These are phyloP conservation scores for Peziza echinospora DNA, from an alignment of 495 filamentous ascomycete genomes.

Conservation along the genomic window DNA sequence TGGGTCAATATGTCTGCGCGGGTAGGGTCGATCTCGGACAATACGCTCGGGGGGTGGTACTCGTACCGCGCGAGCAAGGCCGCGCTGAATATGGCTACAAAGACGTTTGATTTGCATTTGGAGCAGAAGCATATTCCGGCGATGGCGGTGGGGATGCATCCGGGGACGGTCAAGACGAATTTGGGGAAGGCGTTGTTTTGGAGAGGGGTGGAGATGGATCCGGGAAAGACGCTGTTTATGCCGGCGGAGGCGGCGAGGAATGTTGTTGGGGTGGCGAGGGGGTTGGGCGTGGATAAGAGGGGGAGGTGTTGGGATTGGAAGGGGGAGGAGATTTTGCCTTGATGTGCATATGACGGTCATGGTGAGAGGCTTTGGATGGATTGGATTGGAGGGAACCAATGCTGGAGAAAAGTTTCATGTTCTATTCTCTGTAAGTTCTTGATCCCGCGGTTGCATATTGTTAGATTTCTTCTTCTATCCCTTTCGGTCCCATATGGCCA, in stretches of 20 bases:
- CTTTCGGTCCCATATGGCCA: too few species aligned
- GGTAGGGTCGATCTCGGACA: constrained; percentile 53
- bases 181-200: constrained; percentile 47
- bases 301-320: constrained; percentile 62
- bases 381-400: too few species aligned
- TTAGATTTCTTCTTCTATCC: too few species aligned
- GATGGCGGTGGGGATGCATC: constrained; percentile 51
- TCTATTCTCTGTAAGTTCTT: too few species aligned
- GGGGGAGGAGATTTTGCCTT: constrained; percentile 35
- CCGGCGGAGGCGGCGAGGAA: constrained; percentile 21
- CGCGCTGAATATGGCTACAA: constrained; percentile 44
- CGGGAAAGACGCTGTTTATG: constrained; percentile 13
- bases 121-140: constrained; percentile 32
- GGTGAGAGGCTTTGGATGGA: too few species aligned
- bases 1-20: constrained; percentile 42
- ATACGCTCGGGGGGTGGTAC: constrained; percentile 50
- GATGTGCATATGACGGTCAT: too few species aligned
- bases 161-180: constrained; percentile 59
- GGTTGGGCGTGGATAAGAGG: constrained; percentile 25
- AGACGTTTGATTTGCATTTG: constrained; percentile 52
- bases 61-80: constrained; percentile 55
- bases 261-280: constrained; percentile 23
- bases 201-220: constrained; percentile 26
- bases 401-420: too few species aligned
- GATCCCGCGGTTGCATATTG: too few species aligned